Conservation (phyloP, 176 grass and related monocot species). For the Zoysia pacifica region DNA sequence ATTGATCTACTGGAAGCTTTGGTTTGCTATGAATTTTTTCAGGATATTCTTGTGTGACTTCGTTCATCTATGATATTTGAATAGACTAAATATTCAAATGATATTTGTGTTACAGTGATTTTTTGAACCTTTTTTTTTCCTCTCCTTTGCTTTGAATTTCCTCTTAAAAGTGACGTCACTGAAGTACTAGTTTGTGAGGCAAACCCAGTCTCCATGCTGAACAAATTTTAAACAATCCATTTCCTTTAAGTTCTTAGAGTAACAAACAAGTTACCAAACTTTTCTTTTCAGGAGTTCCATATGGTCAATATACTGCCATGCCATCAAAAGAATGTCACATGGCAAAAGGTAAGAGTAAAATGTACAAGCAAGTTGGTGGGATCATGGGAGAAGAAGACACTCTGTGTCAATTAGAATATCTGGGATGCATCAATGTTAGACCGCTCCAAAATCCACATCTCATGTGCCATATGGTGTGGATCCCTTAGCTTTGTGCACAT, state of each 20-base stretch:
- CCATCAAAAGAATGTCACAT: slow-evolving; percentile 85
- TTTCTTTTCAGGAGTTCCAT: slow-evolving; percentile 98
- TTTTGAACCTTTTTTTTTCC: slow-evolving; percentile 16
- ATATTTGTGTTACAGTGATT: not conserved
- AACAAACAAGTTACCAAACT: slow-evolving; percentile 58
- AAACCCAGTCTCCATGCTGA: slow-evolving; percentile 15
- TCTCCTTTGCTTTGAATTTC: slow-evolving; percentile 19
- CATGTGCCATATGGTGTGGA: not conserved
- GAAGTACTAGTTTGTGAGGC: slow-evolving; percentile 27
- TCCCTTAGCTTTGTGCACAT: not conserved
- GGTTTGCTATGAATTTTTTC: not conserved
- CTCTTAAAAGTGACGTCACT: slow-evolving; percentile 26
- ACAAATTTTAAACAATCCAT: slow-evolving; percentile 46
- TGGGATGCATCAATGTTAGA: slow-evolving; percentile 7
- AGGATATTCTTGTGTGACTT: not conserved
- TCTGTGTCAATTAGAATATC: slow-evolving; percentile 11
- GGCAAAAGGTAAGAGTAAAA: slow-evolving; percentile 91
- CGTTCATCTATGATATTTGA: not conserved
- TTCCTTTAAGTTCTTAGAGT: slow-evolving; percentile 50
- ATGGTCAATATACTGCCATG: slow-evolving; percentile 70
- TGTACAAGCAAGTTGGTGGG: slow-evolving; percentile 37
- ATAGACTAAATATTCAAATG: not conserved
- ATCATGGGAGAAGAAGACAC: slow-evolving; percentile 34
- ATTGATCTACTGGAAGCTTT: not conserved
- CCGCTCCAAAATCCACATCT: not conserved